Conservation (phyloP, 768 basidiomycete species). For the Pulveroboletus ravenelii region DNA sequence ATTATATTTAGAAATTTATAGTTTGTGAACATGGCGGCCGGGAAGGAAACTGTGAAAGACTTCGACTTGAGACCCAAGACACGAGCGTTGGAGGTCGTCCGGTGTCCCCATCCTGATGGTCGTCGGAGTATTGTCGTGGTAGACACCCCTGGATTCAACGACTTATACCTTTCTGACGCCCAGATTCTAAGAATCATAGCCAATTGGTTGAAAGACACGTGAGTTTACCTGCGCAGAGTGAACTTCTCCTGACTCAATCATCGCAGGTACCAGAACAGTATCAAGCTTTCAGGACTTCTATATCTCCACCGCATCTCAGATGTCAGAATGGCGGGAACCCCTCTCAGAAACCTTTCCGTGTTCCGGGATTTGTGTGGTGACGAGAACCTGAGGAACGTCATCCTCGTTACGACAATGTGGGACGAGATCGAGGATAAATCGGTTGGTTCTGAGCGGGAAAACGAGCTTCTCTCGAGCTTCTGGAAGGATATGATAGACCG, state of each 20-base stretch:
- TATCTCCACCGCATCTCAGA: constrained; percentile 15
- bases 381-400: constrained; percentile 7
- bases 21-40: constrained; percentile 13
- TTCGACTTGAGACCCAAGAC: constrained; percentile 8
- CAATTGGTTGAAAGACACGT: constrained; percentile 17
- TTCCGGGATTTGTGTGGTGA: constrained; percentile 12
- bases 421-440: neutral
- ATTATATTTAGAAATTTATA: neutral
- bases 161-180: constrained; percentile 6
- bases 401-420: constrained; percentile 5
- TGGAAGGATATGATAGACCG: constrained; percentile 13
- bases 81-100: constrained; percentile 2
- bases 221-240: neutral
- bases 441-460: constrained; percentile 8
- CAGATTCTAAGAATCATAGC: constrained; percentile 11
- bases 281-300: constrained; percentile 11
- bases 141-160: constrained; percentile 3
- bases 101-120: constrained; percentile 15
- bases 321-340: constrained; percentile 7
- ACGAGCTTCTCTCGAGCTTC: constrained; percentile 7
- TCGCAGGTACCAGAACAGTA: constrained; percentile 6
- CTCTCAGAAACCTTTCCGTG: constrained; percentile 7
- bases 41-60: neutral
- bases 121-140: constrained; percentile 8
- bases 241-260: neutral